phyloP scores from a whole-genome alignment of 371 early-diverging fungal species.

The Circinella umbellata region DNA sequence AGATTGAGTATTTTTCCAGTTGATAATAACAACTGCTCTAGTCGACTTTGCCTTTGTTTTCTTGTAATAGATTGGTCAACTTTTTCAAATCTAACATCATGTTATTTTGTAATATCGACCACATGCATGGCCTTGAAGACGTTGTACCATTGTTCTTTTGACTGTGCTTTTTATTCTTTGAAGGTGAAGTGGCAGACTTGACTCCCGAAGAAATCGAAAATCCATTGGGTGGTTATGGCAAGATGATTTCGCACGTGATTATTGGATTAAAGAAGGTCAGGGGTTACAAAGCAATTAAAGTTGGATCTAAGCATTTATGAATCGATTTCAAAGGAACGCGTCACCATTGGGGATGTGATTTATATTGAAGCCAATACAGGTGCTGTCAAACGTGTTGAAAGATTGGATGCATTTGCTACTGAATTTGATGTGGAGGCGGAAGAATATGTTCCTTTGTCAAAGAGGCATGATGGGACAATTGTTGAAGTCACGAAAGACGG shows the following conservation, averaged over 20 bases:
- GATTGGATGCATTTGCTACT: constrained; percentile 94
- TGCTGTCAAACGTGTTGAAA: constrained; percentile 97
- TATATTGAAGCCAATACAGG: constrained; percentile 98
- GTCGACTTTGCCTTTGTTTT: too few species aligned
- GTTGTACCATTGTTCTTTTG: too few species aligned
- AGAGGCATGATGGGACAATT: constrained; percentile 99
- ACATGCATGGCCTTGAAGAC: too few species aligned
- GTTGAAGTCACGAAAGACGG: constrained; percentile 97
- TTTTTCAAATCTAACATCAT: too few species aligned
- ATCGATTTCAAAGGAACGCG: constrained; percentile 96
- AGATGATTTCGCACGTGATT: constrained; percentile 95
- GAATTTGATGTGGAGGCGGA: constrained; percentile 98
- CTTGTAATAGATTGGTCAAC: too few species aligned
- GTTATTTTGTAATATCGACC: too few species aligned
- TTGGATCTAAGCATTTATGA: constrained; percentile 98
- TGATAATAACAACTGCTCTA: too few species aligned
- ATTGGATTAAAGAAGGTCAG: constrained; percentile 98
- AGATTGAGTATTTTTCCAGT: too few species aligned
- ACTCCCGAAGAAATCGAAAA: constrained; percentile 97
- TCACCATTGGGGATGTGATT: constrained; percentile 97
- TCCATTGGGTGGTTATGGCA: constrained; percentile 91
- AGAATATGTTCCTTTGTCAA: constrained; percentile 96
- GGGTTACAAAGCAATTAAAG: constrained; percentile 96
- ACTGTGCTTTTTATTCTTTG: constrained; percentile 33
- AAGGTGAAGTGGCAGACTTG: constrained; percentile 99